Percentiles rank a stretch among this genome's conserved stretches.
Conservation (phyloP, 108 stramenopile species). For the Cyclotella baltica region DNA sequence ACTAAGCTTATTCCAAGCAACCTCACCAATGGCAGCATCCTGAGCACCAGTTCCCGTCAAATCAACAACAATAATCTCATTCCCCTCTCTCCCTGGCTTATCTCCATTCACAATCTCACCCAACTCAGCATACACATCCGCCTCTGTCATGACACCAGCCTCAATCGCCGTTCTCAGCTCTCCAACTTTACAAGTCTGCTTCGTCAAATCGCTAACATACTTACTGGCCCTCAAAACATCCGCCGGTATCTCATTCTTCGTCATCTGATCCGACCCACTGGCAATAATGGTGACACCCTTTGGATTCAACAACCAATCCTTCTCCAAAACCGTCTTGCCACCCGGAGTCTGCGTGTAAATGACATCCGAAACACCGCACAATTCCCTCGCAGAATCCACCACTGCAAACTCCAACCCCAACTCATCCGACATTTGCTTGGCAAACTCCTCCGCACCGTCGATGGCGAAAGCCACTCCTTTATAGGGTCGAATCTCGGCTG, state of each 20-base stretch:
- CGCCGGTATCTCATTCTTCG: conserved; percentile 93
- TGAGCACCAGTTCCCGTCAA: conserved; percentile 96
- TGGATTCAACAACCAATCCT: conserved; percentile 80
- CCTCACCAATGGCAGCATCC: conserved; percentile 92
- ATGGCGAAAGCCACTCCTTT: conserved; percentile 82
- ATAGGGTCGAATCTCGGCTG: conserved; percentile 81
- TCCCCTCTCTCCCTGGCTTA: conserved; percentile 88
- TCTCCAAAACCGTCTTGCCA: conserved; percentile 75
- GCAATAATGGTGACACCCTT: conserved; percentile 94
- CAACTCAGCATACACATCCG: conserved; percentile 93
- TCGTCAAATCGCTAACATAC: conserved; percentile 88
- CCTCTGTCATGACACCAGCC: conserved; percentile 90
- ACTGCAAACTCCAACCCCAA: conserved; percentile 83
- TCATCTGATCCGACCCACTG: conserved; percentile 93
- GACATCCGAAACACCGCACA: conserved; percentile 76
- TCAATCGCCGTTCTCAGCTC: conserved; percentile 86
- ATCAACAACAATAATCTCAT: conserved; percentile 96
- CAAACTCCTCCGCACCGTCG: conserved; percentile 81
- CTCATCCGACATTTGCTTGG: conserved; percentile 81
- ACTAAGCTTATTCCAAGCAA: conserved; percentile 84
- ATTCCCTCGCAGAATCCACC: conserved; percentile 74
- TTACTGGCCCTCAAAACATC: conserved; percentile 83
- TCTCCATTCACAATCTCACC: conserved; percentile 93
- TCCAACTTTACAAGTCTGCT: conserved; percentile 91
- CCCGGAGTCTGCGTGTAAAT: conserved; percentile 94